phyloP scores from a whole-genome alignment of 257 asterid genomes.

The Penstemon eatonii region DNA sequence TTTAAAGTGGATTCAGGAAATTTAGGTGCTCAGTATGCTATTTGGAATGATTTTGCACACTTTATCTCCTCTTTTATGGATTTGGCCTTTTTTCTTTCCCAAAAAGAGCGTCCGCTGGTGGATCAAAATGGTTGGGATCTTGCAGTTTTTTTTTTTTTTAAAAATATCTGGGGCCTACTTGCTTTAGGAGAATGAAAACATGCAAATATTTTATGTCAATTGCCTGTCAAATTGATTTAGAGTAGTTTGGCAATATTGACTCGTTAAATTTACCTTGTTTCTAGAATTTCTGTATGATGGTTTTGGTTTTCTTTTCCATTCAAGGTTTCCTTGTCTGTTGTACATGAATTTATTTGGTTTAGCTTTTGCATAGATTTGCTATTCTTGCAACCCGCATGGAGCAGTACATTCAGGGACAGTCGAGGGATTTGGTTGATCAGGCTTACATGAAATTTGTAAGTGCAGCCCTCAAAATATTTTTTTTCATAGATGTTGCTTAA shows the following conservation, averaged over 20 bases:
- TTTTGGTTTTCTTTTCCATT: constrained; percentile 11
- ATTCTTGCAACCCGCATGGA: constrained; percentile 98
- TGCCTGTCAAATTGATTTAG: background rate
- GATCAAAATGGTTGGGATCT: background rate
- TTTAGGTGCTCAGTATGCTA: background rate
- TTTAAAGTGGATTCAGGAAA: constrained; percentile 10
- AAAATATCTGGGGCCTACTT: background rate
- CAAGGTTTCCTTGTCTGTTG: background rate
- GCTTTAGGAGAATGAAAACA: background rate
- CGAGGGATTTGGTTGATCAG: constrained; percentile 98
- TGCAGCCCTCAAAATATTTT: constrained; percentile 16
- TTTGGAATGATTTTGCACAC: constrained; percentile 6
- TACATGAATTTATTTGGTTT: constrained; percentile 24
- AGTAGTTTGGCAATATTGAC: background rate
- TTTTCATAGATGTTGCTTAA: constrained; percentile 2
- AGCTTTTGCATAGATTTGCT: constrained; percentile 64
- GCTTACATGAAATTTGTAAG: constrained; percentile 89
- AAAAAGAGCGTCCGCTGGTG: background rate
- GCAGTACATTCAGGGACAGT: constrained; percentile 96
- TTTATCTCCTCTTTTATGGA: background rate
- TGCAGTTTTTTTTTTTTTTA: background rate
- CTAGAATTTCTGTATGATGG: background rate
- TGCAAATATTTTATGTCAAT: background rate
- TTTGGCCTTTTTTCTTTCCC: background rate
- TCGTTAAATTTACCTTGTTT: too few relatives aligned